Evolutionary conservation across 768 basidiomycete genomes (phyloP), one percentile per base, ranked within the genome.

Genomic region (Epithele typhae): DNA sequence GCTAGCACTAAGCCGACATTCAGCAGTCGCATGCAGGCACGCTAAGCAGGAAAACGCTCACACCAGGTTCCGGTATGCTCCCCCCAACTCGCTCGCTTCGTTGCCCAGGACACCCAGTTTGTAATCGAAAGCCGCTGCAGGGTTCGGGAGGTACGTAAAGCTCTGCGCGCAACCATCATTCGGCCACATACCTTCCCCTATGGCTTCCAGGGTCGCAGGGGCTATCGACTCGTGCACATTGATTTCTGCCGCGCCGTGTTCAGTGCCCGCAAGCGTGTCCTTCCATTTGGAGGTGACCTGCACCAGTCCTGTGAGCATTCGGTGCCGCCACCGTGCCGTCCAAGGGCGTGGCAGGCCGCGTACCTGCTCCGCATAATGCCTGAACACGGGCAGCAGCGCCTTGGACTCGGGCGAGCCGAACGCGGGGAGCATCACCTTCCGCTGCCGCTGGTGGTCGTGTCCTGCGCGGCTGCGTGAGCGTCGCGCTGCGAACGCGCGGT

Each of bases 41-140:
- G 8, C 8, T 36, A 36, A 36, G 6, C 8, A 36, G 9, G 18
- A 6, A n/a, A 36, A 36, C 7, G 14, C 35, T 36, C 18, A 59
- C 60, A 60, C 37, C 14, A 78, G 64, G 32, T 75, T 77, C 45
- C 71, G 68, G 57, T 79, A 81, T 3, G 78, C 74, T 51, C 72
- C 70, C 61, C 73, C 75, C 37, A 82, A 74, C 47, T 74, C 71
- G 57, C 78, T 78, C 37, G 77, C 68, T 2, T 64, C 56, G 45
- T 76, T 65, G 11, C 70, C 63, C n/a, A 80, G 55, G 0, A 74
- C 74, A 21, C 76, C 77, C 46, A 82, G 78, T 15, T 78, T 71
- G 57, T 78, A 78, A 54, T 79, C 78, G 37, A 67, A 63, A 1
- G 61, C 65, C 24, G 59, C 56, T 64, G 30, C 2, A 39, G 0